Evolutionary conservation across 495 filamentous ascomycete genomes (phyloP), one percentile per base, ranked within the genome.

Genomic region (Hypoxylon perforatum): DNA sequence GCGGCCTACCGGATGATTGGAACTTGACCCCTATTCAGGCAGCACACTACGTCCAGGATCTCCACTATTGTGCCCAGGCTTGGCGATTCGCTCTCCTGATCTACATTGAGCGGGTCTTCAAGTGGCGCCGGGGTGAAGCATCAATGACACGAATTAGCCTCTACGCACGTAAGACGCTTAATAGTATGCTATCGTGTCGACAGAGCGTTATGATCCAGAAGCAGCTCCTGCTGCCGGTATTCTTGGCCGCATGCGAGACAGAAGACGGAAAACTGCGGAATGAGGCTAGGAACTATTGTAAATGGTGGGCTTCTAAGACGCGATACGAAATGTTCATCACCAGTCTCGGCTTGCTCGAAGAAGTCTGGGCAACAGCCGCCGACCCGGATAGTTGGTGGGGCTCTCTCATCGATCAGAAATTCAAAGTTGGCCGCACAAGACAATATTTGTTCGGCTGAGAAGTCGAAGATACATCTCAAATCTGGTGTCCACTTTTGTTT

Each of bases 221-320:
- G 49, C 74, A 75, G 44, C 57, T 72, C 0, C 47, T 76, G 0
- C 47, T 76, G n/a, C 73, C 70, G 0, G 49, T 76, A 1, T 76
- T 76, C 47, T 48, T 76, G 3, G 74, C 74, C 5, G 74, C 70
- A 7, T 73, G 74, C 48, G 72, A 76, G 36, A 73, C 67, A 7
- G 18, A 23, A 5, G 70, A 74, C 57, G 57, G 33, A 10, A 63
- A 65, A 35, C 63, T 64, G 61, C 61, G 58, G 10, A 25, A 60
- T n/a, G 60, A 66, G 36, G 65, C 65, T 11, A 57, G 41, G 18
- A 57, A 73, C 6, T 75, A 69, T 28, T 75, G 74, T 61, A 39
- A 41, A 17, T 65, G 52, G 41, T 74, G 72, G 72, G 57, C 52
- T 21, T 38, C 54, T 28, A 59, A 51, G 12, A 73, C 49, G 23